phyloP scores from a whole-genome alignment of 441 rosid species.

The Metrosideros polymorpha region DNA sequence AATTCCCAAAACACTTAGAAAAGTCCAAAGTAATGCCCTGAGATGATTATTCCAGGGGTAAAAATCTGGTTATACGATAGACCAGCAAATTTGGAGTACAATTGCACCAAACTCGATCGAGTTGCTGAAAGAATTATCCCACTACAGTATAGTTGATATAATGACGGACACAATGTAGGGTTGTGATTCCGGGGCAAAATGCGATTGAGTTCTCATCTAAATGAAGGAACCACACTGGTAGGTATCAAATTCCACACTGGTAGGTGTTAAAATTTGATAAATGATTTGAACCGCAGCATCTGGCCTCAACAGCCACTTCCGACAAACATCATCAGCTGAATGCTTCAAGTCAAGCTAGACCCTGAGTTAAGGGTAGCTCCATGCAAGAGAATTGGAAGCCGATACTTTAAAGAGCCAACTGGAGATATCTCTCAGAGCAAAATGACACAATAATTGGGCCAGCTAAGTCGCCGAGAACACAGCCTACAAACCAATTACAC shows the following conservation, averaged over 20 bases:
- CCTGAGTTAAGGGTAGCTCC: background rate
- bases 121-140: background rate
- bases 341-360: background rate
- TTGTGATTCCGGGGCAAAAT: background rate
- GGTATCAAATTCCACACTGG: background rate
- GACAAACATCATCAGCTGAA: background rate
- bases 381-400: background rate
- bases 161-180: background rate
- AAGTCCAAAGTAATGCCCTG: background rate
- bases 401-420: slow-evolving; percentile 28
- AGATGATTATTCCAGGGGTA: background rate
- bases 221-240: background rate
- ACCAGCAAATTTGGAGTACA: background rate
- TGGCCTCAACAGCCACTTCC: background rate
- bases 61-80: background rate
- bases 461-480: slow-evolving; percentile 69
- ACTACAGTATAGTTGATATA: background rate
- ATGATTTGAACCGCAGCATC: background rate
- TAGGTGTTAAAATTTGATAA: background rate
- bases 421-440: slow-evolving; percentile 59
- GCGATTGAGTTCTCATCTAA: background rate
- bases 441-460: slow-evolving; percentile 61
- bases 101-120: background rate
- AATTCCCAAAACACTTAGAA: background rate
- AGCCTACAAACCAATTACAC: slow-evolving; percentile 40